Conservation (phyloP, 306 rosid species). For the Rosa multiflora region DNA sequence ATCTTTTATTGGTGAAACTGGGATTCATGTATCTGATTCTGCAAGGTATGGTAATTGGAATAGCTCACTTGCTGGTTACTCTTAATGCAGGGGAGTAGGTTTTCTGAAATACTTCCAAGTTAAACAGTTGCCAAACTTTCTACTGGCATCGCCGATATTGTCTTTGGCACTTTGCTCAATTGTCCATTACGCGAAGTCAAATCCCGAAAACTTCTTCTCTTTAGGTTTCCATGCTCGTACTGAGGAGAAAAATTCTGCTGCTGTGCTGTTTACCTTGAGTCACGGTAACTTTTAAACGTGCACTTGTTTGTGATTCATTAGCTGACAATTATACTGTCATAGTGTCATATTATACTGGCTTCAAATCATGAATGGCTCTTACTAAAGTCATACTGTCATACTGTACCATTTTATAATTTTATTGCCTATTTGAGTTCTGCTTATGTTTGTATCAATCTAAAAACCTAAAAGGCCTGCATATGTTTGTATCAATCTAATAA, state of each 20-base stretch:
- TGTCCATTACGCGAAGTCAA: slow-evolving; percentile 71
- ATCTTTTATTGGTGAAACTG: background rate
- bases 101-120: slow-evolving; percentile 83
- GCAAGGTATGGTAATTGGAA: background rate
- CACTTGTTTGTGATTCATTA: slow-evolving; percentile 20
- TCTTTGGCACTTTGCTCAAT: slow-evolving; percentile 71
- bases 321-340: background rate
- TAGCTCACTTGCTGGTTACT: slow-evolving; percentile 27
- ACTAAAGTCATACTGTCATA: background rate
- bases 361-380: background rate
- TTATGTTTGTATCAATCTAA: background rate
- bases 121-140: slow-evolving; percentile 87
- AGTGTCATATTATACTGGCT: background rate
- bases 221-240: slow-evolving; percentile 64
- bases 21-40: background rate
- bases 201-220: slow-evolving; percentile 58
- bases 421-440: background rate
- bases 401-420: background rate
- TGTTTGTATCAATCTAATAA: background rate
- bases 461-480: background rate
- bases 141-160: slow-evolving; percentile 78
- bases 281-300: slow-evolving; percentile 46
- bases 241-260: slow-evolving; percentile 52
- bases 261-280: slow-evolving; percentile 36
- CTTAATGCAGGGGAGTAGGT: slow-evolving; percentile 76